phyloP scores from a whole-genome alignment of 345 rosid species.

The Acer saccharum region DNA sequence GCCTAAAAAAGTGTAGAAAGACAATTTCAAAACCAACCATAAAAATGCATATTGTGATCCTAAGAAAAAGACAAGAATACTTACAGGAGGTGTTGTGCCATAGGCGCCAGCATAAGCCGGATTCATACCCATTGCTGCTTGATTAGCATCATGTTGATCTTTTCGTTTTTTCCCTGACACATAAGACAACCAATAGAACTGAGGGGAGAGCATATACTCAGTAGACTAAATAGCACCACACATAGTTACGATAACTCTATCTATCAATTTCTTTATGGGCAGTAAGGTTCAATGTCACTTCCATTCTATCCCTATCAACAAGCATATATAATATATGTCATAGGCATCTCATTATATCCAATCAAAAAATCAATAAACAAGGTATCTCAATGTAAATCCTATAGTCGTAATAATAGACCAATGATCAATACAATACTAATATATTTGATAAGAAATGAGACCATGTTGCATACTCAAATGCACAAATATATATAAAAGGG shows the following conservation, averaged over 20 bases:
- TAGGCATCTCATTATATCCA: neutral
- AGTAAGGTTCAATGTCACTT: neutral
- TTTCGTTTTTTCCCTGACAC: slow-evolving; percentile 75
- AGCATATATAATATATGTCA: neutral
- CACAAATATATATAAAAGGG: neutral
- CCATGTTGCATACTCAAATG: neutral
- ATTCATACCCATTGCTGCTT: slow-evolving; percentile 50
- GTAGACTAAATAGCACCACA: neutral
- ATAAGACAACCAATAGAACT: slow-evolving; percentile 13
- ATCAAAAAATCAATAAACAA: neutral
- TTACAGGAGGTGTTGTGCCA: slow-evolving; percentile 87
- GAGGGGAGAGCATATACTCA: neutral
- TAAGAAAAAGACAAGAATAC: slow-evolving; percentile 21
- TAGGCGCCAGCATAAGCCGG: slow-evolving; percentile 75
- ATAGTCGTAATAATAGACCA: too few relatives aligned
- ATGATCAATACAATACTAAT: neutral
- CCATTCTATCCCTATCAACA: neutral
- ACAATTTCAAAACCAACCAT: neutral
- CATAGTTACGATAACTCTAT: neutral
- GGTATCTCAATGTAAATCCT: neutral
- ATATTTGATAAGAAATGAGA: too few relatives aligned
- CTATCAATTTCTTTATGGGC: neutral
- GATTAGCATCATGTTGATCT: slow-evolving; percentile 85
- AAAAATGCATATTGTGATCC: neutral
- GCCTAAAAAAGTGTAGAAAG: neutral